Evolutionary conservation across 352 stramenopile genomes (phyloP).

Genomic region (Pythium sukuiense): DNA sequence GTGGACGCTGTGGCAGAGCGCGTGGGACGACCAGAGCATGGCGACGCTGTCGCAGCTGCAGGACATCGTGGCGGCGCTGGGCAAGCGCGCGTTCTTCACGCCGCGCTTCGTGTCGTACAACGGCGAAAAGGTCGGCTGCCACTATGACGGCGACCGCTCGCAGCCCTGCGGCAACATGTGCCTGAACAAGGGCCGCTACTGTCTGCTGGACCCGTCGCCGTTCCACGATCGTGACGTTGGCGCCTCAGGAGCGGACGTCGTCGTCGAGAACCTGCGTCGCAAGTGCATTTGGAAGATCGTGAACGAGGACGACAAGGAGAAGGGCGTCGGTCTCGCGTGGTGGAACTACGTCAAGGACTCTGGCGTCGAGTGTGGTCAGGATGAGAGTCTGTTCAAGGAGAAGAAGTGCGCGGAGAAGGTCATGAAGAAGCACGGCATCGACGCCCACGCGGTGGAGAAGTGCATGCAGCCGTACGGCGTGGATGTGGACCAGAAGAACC

Average conservation of each 20-base stretch:
- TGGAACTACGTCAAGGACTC: constrained; percentile 96
- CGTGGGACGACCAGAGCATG: constrained; percentile 88
- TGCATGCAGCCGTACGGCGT: constrained; percentile 94
- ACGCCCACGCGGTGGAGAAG: constrained; percentile 84
- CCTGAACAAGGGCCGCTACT: constrained; percentile 97
- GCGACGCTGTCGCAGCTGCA: constrained; percentile 82
- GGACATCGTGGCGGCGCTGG: constrained; percentile 82
- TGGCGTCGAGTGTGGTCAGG: constrained; percentile 79
- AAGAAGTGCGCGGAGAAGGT: constrained; percentile 87
- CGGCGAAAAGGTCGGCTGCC: constrained; percentile 91
- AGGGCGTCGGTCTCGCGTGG: constrained; percentile 90
- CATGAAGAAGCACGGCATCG: constrained; percentile 88
- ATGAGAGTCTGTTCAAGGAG: constrained; percentile 87
- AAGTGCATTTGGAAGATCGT: constrained; percentile 95
- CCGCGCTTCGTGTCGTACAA: constrained; percentile 97
- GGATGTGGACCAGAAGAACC: constrained; percentile 85
- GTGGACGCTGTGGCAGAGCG: constrained; percentile 96
- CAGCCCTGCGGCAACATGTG: constrained; percentile 96
- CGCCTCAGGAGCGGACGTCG: constrained; percentile 93
- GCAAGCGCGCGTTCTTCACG: constrained; percentile 93
- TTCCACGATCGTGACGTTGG: constrained; percentile 93
- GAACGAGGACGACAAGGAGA: constrained; percentile 60
- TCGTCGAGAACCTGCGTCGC: constrained; percentile 91
- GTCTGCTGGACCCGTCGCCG: constrained; percentile 91
- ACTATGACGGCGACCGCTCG: constrained; percentile 56